Conservation (phyloP, 2,329 filamentous ascomycete genomes). For the Thermochaetoides dissita region DNA sequence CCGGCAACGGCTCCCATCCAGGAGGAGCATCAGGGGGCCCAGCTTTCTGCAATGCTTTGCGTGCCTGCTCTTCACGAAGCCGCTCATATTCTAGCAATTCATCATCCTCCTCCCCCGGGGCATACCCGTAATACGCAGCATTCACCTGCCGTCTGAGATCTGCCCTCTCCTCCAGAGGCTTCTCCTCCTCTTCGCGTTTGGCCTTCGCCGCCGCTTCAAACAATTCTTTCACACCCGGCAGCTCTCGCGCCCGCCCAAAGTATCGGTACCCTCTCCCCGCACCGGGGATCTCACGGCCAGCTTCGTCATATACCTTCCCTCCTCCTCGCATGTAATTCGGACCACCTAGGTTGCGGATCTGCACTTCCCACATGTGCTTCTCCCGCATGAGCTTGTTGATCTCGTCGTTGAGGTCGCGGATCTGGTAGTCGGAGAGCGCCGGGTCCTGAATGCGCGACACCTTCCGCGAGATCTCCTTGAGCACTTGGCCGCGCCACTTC, state of each 20-base stretch:
- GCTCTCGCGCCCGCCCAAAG: conserved; percentile 76
- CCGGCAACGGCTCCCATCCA: conserved; percentile 75
- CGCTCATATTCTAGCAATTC: conserved; percentile 67
- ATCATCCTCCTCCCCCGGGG: conserved; percentile 80
- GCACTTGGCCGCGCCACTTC: conserved; percentile 94
- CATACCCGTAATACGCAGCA: conserved; percentile 92
- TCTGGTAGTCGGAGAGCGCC: conserved; percentile 87
- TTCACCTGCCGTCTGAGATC: conserved; percentile 68
- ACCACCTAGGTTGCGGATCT: conserved; percentile 88
- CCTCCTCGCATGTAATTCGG: conserved; percentile 85
- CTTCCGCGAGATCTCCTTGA: conserved; percentile 94
- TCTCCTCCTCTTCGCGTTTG: conserved; percentile 42
- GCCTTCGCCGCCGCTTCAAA: conserved; percentile 67
- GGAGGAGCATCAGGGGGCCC: conserved; percentile 36
- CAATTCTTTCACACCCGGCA: conserved; percentile 92
- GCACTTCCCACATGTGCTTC: conserved; percentile 98
- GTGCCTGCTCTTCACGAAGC: conserved; percentile 69
- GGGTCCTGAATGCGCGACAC: conserved; percentile 90
- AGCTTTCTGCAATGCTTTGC: conserved; percentile 49
- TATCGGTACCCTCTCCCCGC: conserved; percentile 88
- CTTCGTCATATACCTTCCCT: conserved; percentile 58
- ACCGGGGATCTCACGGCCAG: conserved; percentile 54
- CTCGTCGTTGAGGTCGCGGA: conserved; percentile 94
- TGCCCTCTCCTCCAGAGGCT: conserved; percentile 51
- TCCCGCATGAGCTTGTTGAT: conserved; percentile 99